Conservation (phyloP, 768 basidiomycete genomes). For the Myochromella boudieri region DNA sequence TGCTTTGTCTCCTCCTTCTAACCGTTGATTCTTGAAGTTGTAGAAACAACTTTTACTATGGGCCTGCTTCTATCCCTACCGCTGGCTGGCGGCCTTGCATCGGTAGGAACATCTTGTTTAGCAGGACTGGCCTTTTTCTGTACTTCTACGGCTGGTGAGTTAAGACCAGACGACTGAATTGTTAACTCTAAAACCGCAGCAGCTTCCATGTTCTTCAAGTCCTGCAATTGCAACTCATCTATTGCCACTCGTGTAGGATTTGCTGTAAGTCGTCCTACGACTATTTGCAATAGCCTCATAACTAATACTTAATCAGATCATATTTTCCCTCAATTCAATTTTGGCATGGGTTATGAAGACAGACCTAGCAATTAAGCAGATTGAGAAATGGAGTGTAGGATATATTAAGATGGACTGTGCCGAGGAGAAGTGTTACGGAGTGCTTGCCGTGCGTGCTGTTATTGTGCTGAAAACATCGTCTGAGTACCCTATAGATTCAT, state of each 20-base stretch:
- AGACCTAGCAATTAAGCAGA: slow-evolving; percentile 77
- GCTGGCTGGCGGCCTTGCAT: slow-evolving; percentile 61
- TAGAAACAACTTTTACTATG: slow-evolving; percentile 39
- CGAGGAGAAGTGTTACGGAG: slow-evolving; percentile 92
- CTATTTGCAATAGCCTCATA: background rate
- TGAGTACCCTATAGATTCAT: slow-evolving; percentile 60
- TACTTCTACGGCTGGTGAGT: slow-evolving; percentile 79
- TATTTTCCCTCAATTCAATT: slow-evolving; percentile 94
- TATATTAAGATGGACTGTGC: slow-evolving; percentile 98
- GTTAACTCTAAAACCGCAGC: slow-evolving; percentile 20
- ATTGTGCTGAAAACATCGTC: slow-evolving; percentile 1
- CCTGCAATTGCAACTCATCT: slow-evolving; percentile 98
- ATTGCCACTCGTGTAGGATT: slow-evolving; percentile 97
- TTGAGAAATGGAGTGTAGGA: slow-evolving; percentile 92
- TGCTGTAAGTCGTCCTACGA: slow-evolving; percentile 69
- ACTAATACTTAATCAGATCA: slow-evolving; percentile 56
- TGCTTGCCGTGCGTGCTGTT: slow-evolving; percentile 73
- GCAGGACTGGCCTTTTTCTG: slow-evolving; percentile 84
- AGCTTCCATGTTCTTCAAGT: slow-evolving; percentile 97
- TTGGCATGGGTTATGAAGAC: slow-evolving; percentile 97
- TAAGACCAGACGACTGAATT: background rate
- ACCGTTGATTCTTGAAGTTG: background rate
- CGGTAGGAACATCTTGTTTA: slow-evolving; percentile 81
- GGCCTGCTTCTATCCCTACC: slow-evolving; percentile 75
- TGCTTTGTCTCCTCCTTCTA: too few relatives aligned